phyloP scores from a whole-genome alignment of 345 rosid genomes.

The Lepidium didymum region DNA sequence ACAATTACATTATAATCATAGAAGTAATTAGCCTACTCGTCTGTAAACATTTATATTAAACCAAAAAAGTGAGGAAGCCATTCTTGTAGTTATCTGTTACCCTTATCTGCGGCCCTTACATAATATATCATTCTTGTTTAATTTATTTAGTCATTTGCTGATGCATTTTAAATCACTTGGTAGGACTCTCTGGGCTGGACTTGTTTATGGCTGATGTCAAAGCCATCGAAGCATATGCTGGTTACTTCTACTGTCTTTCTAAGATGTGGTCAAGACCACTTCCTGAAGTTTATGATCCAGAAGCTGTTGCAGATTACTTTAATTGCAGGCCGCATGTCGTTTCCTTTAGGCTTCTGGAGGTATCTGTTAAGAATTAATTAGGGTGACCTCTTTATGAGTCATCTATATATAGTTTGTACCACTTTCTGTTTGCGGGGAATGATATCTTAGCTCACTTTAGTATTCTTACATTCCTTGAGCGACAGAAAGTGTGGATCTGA shows the following conservation, averaged over 20 bases:
- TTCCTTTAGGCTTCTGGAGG: constrained; percentile 86
- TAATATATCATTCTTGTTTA: neutral
- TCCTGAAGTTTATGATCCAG: constrained; percentile 75
- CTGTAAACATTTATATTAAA: neutral
- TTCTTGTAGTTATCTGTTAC: neutral
- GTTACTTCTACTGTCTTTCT: constrained; percentile 52
- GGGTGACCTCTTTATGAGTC: constrained; percentile 5
- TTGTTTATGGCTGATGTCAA: constrained; percentile 86
- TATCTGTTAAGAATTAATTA: constrained; percentile 17
- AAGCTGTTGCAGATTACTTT: constrained; percentile 71
- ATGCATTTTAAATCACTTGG: constrained; percentile 2
- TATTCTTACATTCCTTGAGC: neutral
- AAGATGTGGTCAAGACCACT: constrained; percentile 86
- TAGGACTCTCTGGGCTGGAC: constrained; percentile 78
- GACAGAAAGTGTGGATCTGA: neutral
- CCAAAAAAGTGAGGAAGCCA: neutral
- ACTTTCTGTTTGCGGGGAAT: neutral
- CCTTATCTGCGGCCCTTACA: neutral
- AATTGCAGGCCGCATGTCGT: constrained; percentile 84
- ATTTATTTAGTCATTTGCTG: constrained; percentile 6
- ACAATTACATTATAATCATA: neutral
- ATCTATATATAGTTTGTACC: neutral
- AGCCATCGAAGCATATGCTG: constrained; percentile 75
- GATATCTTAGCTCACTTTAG: neutral
- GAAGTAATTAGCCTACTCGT: neutral